Percentiles rank a stretch among this genome's conserved stretches.
Conservation (phyloP, 352 stramenopile species). For the Phytopythium sindhum region DNA sequence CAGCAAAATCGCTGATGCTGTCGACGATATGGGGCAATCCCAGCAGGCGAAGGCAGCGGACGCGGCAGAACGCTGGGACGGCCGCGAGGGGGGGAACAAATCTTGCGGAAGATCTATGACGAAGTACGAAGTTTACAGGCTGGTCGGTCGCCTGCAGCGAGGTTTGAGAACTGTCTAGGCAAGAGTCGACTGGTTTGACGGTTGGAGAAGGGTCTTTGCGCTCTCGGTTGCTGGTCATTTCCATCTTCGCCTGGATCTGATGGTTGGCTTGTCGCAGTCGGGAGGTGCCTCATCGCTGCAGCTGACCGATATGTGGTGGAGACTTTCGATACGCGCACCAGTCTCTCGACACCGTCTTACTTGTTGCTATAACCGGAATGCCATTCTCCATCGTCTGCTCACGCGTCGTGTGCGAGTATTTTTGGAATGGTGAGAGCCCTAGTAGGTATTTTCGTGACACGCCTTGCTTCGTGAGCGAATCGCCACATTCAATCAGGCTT, state of each 20-base stretch:
- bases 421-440: not conserved
- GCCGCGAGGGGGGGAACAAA: not conserved
- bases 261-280: too few relatives aligned
- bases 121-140: not conserved
- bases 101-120: not conserved
- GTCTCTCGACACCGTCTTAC: not conserved
- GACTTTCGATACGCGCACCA: too few relatives aligned
- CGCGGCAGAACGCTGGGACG: not conserved
- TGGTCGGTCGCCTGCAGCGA: not conserved
- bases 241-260: too few relatives aligned
- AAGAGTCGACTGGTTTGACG: too few relatives aligned
- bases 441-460: not conserved
- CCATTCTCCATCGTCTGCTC: not conserved
- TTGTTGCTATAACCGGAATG: too few relatives aligned
- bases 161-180: too few relatives aligned
- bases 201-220: too few relatives aligned
- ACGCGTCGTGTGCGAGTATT: not conserved
- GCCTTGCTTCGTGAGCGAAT: not conserved
- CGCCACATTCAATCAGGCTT: not conserved
- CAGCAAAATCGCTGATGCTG: not conserved
- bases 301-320: too few relatives aligned
- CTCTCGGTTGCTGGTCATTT: too few relatives aligned
- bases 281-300: too few relatives aligned
- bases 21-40: not conserved
- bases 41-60: not conserved